Evolutionary conservation across 805 yeast genomes (phyloP), one percentile per base, ranked within the genome.

Genomic region (Nakazawaea holstii): DNA sequence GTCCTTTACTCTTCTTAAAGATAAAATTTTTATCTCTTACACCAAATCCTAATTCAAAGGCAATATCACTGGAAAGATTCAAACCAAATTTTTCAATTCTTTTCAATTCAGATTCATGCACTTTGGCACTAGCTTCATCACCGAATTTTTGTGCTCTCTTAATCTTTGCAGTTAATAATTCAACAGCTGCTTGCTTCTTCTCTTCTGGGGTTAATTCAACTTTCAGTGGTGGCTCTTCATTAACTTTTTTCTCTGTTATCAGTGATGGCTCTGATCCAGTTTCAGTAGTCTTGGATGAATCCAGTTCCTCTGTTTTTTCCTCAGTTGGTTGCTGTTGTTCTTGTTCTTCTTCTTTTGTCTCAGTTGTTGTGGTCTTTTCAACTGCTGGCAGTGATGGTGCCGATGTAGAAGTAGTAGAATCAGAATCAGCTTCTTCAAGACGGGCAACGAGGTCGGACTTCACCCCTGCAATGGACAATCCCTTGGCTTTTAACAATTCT

Each of bases 71-170:
- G 49, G 81, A 81, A 32, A 73, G 61, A 52, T 82, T 84, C 43
- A 88, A 78, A 28, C 97, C 98, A 60, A 89, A 91, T 69, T 87
- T 89, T 61, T 84, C 83, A 53, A 90, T 79, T 60, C 96, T 79
- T 33, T 72, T 73, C 56, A 89, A 68, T 51, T 79, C 82, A 52
- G 77, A 80, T 58, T 79, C 79, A 41, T 85, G 77, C 35, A 71
- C 71, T 26, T 77, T 75, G 17, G 67, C 68, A 29, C 57, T 61
- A 24, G 50, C 59, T 45, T 82, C 89, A 52, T 73, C 76, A 20
- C 92, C 94, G 57, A 90, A 91, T 62, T 87, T 87, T 59, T 79
- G 78, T 14, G 90, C 85, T 58, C 97, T 77, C 43, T 70, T 70
- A 48, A 89, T 73, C 60, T 84, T 85, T 57, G 79, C 80, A 49